A percentile compares a stretch with the other conserved stretches of the same genome.
phyloP scores from a whole-genome alignment of 2,329 filamentous ascomycete genomes.

The Eutypella sp. region DNA sequence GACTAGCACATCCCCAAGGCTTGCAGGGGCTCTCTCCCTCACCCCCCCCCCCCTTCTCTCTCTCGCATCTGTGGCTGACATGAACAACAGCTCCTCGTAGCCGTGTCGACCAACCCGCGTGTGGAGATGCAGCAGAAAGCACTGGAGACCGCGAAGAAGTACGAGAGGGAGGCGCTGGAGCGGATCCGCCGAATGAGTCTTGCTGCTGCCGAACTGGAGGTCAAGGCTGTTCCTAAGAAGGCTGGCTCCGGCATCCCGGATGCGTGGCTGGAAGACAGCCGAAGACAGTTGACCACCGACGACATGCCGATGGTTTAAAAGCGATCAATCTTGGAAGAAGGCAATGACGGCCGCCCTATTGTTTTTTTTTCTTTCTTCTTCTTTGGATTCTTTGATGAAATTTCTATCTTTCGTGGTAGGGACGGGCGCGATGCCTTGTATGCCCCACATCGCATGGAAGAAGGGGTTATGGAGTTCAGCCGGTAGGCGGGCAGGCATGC shows the following conservation, averaged over 20 bases:
- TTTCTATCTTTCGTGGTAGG: no score
- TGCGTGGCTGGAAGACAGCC: conserved; percentile 16
- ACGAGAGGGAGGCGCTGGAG: conserved; percentile 70
- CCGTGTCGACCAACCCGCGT: conserved; percentile 62
- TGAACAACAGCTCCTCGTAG: conserved; percentile 59
- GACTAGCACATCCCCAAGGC: background rate
- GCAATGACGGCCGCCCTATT: no score
- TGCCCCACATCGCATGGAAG: background rate
- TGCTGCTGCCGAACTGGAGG: conserved; percentile 68
- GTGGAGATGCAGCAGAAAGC: conserved; percentile 65
- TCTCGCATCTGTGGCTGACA: conserved; percentile 9
- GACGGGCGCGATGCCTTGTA: background rate
- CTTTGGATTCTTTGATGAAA: no score
- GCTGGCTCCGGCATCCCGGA: conserved; percentile 19
- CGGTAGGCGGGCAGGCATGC: no score
- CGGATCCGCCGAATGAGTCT: conserved; percentile 76
- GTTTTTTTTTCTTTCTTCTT: no score
- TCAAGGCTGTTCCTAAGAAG: conserved; percentile 37
- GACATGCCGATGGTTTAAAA: conserved; percentile 10
- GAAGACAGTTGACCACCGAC: conserved; percentile 5
- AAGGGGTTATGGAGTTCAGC: conserved; percentile 3
- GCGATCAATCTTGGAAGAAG: no score
- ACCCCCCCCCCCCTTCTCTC: background rate
- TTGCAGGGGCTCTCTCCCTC: no score
- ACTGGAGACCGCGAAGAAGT: conserved; percentile 62